Evolutionary conservation across 2,329 filamentous ascomycete species (phyloP).

Genomic region (Diaporthe caulivora): DNA sequence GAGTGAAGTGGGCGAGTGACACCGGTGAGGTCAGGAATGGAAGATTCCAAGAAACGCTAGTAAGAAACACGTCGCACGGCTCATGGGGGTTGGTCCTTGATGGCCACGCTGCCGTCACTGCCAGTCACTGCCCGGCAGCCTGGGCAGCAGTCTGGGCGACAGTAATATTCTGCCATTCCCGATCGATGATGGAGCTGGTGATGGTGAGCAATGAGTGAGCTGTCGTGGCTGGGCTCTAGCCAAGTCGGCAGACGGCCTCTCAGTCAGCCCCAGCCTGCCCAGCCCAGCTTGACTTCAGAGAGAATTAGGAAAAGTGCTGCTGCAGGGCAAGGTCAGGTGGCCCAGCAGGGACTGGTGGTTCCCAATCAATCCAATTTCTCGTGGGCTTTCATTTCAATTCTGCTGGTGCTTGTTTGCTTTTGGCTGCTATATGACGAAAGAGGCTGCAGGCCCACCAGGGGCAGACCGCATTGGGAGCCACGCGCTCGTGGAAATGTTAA

Average conservation of each 20-base stretch:
- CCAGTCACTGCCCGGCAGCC: not conserved
- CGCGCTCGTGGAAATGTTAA: not conserved
- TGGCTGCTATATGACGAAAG: slow-evolving; percentile 28
- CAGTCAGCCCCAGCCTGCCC: not conserved
- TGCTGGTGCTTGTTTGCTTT: slow-evolving; percentile 12
- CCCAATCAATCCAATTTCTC: not conserved
- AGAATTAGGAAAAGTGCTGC: not conserved
- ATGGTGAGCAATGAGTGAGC: not conserved
- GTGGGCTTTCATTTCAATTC: slow-evolving; percentile 1
- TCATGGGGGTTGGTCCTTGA: slow-evolving; percentile 17
- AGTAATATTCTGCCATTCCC: not conserved
- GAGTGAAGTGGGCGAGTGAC: not conserved
- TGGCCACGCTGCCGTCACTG: not conserved
- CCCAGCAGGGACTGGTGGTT: not conserved
- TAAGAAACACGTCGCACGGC: slow-evolving; percentile 5
- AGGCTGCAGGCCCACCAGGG: slow-evolving; percentile 19
- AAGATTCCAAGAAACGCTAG: slow-evolving; percentile 9
- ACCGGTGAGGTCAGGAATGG: slow-evolving; percentile 2
- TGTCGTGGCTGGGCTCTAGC: slow-evolving; percentile 4
- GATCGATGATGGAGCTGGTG: slow-evolving; percentile 24
- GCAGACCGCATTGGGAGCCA: not conserved
- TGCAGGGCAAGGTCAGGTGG: slow-evolving; percentile 14
- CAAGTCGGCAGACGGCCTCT: slow-evolving; percentile 10
- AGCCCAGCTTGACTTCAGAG: not conserved
- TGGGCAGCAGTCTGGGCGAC: too few relatives aligned